Conservation (phyloP, 2,329 filamentous ascomycete genomes). For the Didymosphaeria variabile region DNA sequence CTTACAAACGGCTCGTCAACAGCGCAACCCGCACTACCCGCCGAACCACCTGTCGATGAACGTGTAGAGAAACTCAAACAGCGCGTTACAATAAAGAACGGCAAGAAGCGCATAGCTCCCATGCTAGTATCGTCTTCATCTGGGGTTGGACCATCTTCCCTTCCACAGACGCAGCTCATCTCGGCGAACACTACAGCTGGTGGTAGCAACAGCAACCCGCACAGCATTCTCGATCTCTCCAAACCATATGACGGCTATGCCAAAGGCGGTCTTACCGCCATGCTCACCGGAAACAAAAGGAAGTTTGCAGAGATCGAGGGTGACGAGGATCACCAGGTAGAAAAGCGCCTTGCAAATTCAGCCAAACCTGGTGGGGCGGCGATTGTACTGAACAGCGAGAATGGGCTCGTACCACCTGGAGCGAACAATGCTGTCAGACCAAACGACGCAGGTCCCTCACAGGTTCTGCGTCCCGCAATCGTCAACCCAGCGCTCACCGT, state of each 20-base stretch:
- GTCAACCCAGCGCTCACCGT: conserved; percentile 82
- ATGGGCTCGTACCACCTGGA: conserved; percentile 81
- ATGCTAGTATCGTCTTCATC: conserved; percentile 87
- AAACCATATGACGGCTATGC: conserved; percentile 94
- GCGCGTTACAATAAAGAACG: conserved; percentile 93
- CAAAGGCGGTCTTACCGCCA: conserved; percentile 82
- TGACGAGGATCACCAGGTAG: conserved; percentile 73
- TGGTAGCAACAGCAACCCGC: conserved; percentile 75
- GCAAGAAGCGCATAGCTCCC: conserved; percentile 94
- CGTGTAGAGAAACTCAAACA: conserved; percentile 81
- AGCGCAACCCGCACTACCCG: conserved; percentile 49
- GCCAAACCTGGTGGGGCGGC: conserved; percentile 74
- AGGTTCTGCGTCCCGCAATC: conserved; percentile 87
- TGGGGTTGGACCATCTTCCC: conserved; percentile 83
- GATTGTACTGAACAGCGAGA: conserved; percentile 77
- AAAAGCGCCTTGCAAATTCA: conserved; percentile 67
- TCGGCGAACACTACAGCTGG: conserved; percentile 72
- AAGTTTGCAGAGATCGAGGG: conserved; percentile 78
- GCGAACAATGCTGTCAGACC: conserved; percentile 54
- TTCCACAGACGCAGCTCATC: conserved; percentile 88
- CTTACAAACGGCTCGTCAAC: conserved; percentile 58
- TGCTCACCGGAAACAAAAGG: conserved; percentile 92
- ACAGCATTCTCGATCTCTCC: conserved; percentile 86
- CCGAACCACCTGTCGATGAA: conserved; percentile 56
- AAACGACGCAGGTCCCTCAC: conserved; percentile 67